Percentiles rank a stretch among this genome's conserved stretches.
Evolutionary conservation across 139 green algal species (phyloP).

Genomic region (Raphidocelis subcapitata): DNA sequence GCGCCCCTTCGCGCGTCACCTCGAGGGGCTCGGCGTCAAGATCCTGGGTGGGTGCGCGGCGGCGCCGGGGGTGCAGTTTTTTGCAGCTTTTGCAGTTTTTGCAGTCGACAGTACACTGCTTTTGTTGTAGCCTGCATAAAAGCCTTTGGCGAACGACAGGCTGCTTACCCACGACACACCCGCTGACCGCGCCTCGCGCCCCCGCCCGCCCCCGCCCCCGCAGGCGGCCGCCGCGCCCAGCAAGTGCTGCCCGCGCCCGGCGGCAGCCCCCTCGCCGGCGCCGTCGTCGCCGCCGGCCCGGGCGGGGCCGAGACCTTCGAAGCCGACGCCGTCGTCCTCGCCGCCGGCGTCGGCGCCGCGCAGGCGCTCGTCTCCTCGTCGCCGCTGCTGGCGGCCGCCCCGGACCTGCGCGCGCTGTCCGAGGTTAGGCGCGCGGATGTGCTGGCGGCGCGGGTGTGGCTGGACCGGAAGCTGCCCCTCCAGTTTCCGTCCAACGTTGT

Average conservation of each 20-base stretch:
- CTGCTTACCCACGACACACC: too few relatives aligned
- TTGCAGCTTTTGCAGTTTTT: too few relatives aligned
- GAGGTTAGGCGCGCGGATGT: constrained; percentile 44
- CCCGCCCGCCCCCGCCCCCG: not conserved
- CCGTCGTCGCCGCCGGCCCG: constrained; percentile 6
- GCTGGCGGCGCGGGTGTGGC: constrained; percentile 72
- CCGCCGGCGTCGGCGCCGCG: constrained; percentile 74
- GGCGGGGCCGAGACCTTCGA: constrained; percentile 16
- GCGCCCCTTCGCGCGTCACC: constrained; percentile 46
- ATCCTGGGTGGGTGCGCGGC: constrained; percentile 9
- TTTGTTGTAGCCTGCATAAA: too few relatives aligned
- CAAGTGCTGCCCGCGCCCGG: constrained; percentile 4
- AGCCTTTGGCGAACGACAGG: too few relatives aligned
- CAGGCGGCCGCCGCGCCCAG: constrained; percentile 11
- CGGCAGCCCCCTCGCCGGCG: not conserved
- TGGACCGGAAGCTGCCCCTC: constrained; percentile 57
- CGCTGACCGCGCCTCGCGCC: too few relatives aligned
- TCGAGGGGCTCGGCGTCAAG: constrained; percentile 10
- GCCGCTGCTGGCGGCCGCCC: constrained; percentile 6
- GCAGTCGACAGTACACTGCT: too few relatives aligned
- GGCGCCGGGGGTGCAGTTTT: too few relatives aligned
- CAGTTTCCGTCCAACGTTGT: too few relatives aligned
- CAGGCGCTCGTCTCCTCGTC: constrained; percentile 58
- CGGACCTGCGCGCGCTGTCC: constrained; percentile 7
- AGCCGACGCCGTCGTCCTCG: constrained; percentile 82